Evolutionary conservation across 2,329 filamentous ascomycete genomes (phyloP).

Genomic region (Epichloe brachyelytri): DNA sequence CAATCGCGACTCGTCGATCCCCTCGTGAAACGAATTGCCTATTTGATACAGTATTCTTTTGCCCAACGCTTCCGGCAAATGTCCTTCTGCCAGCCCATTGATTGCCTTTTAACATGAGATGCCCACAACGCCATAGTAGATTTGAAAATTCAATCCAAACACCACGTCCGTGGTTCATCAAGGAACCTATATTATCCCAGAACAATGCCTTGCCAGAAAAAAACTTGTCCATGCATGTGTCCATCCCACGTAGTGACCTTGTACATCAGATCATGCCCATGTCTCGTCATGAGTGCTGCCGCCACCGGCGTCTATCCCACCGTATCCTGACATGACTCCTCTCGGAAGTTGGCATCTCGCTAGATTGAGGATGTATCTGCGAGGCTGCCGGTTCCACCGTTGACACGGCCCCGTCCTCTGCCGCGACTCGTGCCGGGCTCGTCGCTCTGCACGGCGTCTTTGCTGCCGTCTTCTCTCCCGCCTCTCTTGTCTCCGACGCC

Average conservation of each 20-base stretch:
- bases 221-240: no score
- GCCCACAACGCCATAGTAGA: background rate
- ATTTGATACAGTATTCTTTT: no score
- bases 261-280: background rate
- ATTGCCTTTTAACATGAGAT: background rate
- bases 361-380: background rate
- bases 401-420: background rate
- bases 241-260: background rate
- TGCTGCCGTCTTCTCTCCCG: conserved; percentile 1
- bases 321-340: background rate
- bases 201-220: background rate
- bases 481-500: conserved; percentile 6
- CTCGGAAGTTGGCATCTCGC: background rate
- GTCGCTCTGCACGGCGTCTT: background rate
- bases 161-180: no score
- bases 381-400: background rate
- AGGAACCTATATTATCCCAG: background rate
- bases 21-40: no score
- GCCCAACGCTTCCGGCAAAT: background rate
- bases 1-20: no score
- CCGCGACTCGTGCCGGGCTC: background rate
- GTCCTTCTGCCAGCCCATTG: no score
- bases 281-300: background rate
- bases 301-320: background rate
- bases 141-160: background rate